Base-by-base conservation (phyloP, 306 rosid species). In the Trifolium subterraneum region DNA sequence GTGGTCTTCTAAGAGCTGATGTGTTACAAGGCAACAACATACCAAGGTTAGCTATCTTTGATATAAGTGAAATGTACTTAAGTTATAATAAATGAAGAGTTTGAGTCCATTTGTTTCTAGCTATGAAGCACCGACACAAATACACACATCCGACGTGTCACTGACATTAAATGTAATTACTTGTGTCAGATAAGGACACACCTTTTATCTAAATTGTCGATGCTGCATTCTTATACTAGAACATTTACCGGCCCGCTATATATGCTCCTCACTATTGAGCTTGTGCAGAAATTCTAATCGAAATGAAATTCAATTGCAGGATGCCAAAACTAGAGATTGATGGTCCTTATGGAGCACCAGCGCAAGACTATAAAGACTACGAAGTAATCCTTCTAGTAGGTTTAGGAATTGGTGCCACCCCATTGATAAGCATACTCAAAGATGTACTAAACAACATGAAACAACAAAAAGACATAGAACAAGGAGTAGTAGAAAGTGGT, bases 311-410 rank as follows among this genome's bases (percentile, higher is more conserved):
- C 13, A 39, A 64, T n/a, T 77, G 48, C 76, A 92, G 98, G 80
- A 85, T 93, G 87, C 98, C 98, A 18, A 89, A 79, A 63, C 83
- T 93, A 5, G 23, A 75, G 67, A 83, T 93, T 27, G 98, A 93
- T 33, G 98, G 98, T 4, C 93, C 98, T 0, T 90, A 93, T 2
- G 98, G 98, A 77, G 98, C 98, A 7, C 96, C 97, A 64, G 93
- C 98, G 44, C 98, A 93, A 71, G 97, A 93, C 80, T 93, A 93
- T 83, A 93, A 90, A 70, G 56, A 87, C 50, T 93, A 93, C 38
- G 98, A 90, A 54, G 92, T 93, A 2, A 84, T 93, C 68, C 93
- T 93, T 65, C 88, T 93, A 0, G 98, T 87, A 9, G 97, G 98
- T 1, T 87, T 93, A 19, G 98, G 98, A 64, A 90, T 90, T 23